Conservation (phyloP, 257 asterid genomes). For the Solanum chmielewskii region DNA sequence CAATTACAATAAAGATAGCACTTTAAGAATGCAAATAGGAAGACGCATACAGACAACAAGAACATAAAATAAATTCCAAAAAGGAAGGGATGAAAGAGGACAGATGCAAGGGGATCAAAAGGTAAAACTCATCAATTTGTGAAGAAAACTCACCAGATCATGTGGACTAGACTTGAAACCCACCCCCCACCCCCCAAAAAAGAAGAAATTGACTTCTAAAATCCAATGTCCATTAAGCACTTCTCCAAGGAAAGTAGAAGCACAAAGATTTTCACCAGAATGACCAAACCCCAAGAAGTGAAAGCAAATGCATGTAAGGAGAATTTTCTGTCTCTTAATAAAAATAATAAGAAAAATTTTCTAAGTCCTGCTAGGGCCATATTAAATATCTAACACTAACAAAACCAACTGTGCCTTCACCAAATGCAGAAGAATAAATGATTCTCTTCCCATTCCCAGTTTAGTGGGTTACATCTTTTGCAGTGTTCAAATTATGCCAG, state of each 20-base stretch:
- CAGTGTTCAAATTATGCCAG: neutral
- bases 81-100: neutral
- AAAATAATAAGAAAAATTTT: neutral
- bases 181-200: neutral
- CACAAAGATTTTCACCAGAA: neutral
- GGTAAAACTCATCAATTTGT: neutral
- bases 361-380: neutral
- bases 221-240: neutral
- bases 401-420: neutral
- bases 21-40: neutral
- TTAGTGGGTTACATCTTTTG: neutral
- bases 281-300: neutral
- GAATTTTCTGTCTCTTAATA: neutral
- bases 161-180: neutral
- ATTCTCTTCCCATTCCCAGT: neutral
- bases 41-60: neutral
- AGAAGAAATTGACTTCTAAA: neutral
- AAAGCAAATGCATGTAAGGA: neutral
- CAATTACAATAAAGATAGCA: conserved; percentile 9
- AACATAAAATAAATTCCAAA: neutral
- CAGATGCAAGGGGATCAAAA: neutral
- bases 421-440: neutral
- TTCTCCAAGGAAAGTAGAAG: neutral
- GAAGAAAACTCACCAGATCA: neutral
- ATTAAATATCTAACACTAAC: neutral